These are phyloP conservation scores for Cryoendolithus antarcticus DNA, from an alignment of 2,329 filamentous ascomycete species.

Conservation along the genomic window DNA sequence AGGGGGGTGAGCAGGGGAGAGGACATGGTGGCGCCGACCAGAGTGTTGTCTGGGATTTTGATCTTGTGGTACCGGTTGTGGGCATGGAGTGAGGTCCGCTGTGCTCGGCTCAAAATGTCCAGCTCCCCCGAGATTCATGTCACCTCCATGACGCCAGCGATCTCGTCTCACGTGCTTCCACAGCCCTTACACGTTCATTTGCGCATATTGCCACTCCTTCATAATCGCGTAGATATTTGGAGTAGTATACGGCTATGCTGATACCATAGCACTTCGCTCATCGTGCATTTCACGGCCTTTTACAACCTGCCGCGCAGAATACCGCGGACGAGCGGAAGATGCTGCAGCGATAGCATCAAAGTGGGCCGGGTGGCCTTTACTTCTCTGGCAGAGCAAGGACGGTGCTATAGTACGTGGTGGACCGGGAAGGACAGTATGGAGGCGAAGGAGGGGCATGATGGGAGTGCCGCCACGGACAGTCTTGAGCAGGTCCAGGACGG, in stretches of 20 bases:
- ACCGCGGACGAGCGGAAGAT: slow-evolving; percentile 27
- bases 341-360: slow-evolving; percentile 29
- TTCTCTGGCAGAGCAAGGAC: slow-evolving; percentile 12
- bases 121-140: slow-evolving; percentile 1
- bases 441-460: slow-evolving; percentile 3
- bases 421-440: slow-evolving; percentile 10
- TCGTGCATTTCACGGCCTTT: slow-evolving; percentile 33
- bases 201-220: no score
- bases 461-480: not conserved
- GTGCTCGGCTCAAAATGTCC: not conserved
- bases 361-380: slow-evolving; percentile 32
- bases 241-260: slow-evolving; percentile 6
- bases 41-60: no score
- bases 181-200: no score
- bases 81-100: no score
- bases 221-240: not conserved
- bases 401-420: slow-evolving; percentile 12
- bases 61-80: no score
- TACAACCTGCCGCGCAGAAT: slow-evolving; percentile 36
- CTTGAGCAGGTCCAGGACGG: no score
- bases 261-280: slow-evolving; percentile 19
- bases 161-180: not conserved
- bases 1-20: no score
- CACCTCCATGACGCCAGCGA: slow-evolving; percentile 6
- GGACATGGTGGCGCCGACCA: no score